Base-by-base conservation (phyloP, 768 basidiomycete species). In the Nidula microcarpa region DNA sequence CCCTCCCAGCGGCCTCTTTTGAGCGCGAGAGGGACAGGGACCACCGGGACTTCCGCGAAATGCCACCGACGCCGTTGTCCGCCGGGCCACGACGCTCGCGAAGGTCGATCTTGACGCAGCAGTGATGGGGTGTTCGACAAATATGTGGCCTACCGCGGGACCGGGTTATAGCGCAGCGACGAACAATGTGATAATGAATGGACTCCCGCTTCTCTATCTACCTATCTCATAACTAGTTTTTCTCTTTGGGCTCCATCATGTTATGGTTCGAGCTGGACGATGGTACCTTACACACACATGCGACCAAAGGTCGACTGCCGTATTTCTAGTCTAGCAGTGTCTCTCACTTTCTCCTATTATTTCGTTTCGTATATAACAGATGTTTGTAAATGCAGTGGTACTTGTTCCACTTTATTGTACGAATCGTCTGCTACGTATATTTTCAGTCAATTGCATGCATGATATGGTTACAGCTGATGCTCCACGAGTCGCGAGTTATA, bases 1-100 rank as follows among this genome's bases (percentile, higher is more conserved):
- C 70, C 39, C 60, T 70, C 49, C 55, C 73, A 13, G 61, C 75
- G 5, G 68, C 80, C 37, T 78, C 81, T 0, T 85, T 77, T 62
- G 83, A 85, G 63, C 74, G 83, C 57, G 81, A 82, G 44, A 72
- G 74, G 55, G 77, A 76, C n/a, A 72, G 76, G 47, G 80, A 81
- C 23, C 71, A 34, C 23, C 8, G 79, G 36, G 68, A 69, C 30
- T 57, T 55, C 33, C 60, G 63, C 43, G 69, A 65, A 47, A 64
- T 79, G 47, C 74, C 81, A 44, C 68, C 76, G n/a, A 67, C 74
- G 8, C 68, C 79, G 16, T 57, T 79, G 11, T 73, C 76, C 14
- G 71, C 73, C 17, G 79, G 78, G 53, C 65, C 71, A 9, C 67
- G 75, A 37, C 62, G 65, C 43, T 50, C 62, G 32, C 65, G 69